Evolutionary conservation across 305 asterid species (phyloP).

Genomic region (Fraxinus sp.): DNA sequence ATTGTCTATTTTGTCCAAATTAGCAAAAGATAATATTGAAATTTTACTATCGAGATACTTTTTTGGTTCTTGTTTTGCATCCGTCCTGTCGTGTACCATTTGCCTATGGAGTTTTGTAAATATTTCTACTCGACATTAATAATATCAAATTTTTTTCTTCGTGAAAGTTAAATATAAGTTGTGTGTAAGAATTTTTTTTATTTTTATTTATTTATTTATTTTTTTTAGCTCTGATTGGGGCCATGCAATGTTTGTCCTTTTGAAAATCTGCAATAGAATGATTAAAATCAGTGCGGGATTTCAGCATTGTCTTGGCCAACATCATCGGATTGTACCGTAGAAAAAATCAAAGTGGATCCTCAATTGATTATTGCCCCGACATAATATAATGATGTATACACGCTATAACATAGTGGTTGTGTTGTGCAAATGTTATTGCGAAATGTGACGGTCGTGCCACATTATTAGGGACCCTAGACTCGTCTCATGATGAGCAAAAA

Average conservation of each 20-base stretch:
- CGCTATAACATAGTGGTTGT: background rate
- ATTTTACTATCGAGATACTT: background rate
- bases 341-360: background rate
- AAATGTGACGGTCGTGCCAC: background rate
- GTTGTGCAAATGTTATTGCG: background rate
- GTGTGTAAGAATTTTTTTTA: no score
- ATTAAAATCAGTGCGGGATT: background rate
- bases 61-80: background rate
- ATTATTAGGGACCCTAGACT: background rate
- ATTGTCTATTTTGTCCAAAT: background rate
- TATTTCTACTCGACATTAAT: background rate
- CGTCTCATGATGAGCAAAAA: background rate
- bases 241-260: background rate
- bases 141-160: background rate
- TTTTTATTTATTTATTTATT: no score
- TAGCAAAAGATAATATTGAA: background rate
- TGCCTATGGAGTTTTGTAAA: background rate
- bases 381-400: background rate
- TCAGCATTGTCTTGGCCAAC: background rate
- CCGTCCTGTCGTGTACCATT: background rate
- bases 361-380: slow-evolving; percentile 1
- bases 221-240: background rate
- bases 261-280: background rate
- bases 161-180: background rate
- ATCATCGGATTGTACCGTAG: background rate